These are phyloP conservation scores for Rubus parviflorus DNA, from an alignment of 306 rosid genomes.

Conservation along the genomic window DNA sequence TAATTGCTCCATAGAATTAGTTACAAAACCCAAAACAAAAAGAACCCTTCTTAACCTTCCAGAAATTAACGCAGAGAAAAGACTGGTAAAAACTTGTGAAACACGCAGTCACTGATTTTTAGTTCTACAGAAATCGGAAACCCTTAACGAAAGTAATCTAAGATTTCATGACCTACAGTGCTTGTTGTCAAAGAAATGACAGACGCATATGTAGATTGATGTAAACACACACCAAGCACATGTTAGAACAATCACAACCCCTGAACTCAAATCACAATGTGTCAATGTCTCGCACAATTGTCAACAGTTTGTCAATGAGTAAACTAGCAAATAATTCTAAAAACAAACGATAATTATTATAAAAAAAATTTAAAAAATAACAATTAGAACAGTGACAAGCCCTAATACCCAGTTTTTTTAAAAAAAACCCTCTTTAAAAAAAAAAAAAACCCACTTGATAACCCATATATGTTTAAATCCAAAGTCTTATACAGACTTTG, in stretches of 20 bases:
- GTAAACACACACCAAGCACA: slow-evolving; percentile 10
- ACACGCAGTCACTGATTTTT: slow-evolving; percentile 2
- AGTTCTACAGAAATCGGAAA: background rate
- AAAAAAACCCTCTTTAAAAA: background rate
- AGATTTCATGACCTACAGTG: slow-evolving; percentile 8
- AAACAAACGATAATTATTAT: background rate
- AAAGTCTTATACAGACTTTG: background rate
- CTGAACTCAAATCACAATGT: background rate
- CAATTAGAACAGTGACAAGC: background rate
- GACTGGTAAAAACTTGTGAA: slow-evolving; percentile 1
- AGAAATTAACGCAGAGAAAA: background rate
- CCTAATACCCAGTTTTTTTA: background rate
- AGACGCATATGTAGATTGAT: background rate
- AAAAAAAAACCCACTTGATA: background rate
- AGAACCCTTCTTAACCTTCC: background rate
- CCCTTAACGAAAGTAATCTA: background rate
- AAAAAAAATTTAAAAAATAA: background rate
- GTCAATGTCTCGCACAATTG: slow-evolving; percentile 9
- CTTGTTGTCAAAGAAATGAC: slow-evolving; percentile 14
- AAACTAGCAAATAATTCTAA: background rate
- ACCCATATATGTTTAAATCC: background rate
- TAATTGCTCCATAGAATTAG: background rate
- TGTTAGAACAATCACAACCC: background rate
- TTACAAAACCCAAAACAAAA: background rate
- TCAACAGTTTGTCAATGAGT: background rate